Evolutionary conservation across 1,284 basidiomycete species (phyloP), one percentile per base, ranked within the genome.

Genomic region (Naganishia sp.): DNA sequence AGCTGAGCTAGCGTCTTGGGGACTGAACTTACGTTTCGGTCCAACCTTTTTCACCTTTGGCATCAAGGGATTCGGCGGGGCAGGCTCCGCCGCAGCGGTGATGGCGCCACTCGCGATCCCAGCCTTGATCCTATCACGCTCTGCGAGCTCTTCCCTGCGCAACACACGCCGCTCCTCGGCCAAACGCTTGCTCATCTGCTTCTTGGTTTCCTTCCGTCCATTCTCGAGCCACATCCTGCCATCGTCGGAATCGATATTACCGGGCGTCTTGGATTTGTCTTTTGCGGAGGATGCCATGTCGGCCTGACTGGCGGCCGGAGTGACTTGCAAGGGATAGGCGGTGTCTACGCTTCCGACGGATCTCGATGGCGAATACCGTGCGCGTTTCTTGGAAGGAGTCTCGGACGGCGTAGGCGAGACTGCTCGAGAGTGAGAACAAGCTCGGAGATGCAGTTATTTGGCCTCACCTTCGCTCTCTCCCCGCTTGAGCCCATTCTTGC

Each of bases 181-280:
- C 53, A 68, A 32, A 31, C 67, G 54, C 50, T 68, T 68, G 9
- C 52, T 65, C 52, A 66, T 63, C 54, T 65, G 58, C 60, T 68
- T 68, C 49, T 68, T 68, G 35, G 67, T 66, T 47, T 68, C 67
- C 11, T 62, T 51, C 31, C 56, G 65, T 45, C 67, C 67, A 45
- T 62, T 63, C n/a, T 61, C 57, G 18, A 66, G 42, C 60, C 54
- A 58, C 64, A 63, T 55, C 35, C 67, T 43, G 11, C 50, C 64
- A 35, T 47, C 50, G 25, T 43, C 53, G 4, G 47, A 47, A 47
- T 65, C 67, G 21, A 54, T 56, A 42, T 45, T 28, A 2, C 51
- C 49, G 31, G 42, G 39, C 45, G 65, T 49, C 32, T 42, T 58
- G 57, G 52, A 45, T 9, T 60, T 56, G 25, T 62, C 57, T 23